phyloP scores from a whole-genome alignment of 176 grass and related monocot genomes.

The Panicum miliaceum region DNA sequence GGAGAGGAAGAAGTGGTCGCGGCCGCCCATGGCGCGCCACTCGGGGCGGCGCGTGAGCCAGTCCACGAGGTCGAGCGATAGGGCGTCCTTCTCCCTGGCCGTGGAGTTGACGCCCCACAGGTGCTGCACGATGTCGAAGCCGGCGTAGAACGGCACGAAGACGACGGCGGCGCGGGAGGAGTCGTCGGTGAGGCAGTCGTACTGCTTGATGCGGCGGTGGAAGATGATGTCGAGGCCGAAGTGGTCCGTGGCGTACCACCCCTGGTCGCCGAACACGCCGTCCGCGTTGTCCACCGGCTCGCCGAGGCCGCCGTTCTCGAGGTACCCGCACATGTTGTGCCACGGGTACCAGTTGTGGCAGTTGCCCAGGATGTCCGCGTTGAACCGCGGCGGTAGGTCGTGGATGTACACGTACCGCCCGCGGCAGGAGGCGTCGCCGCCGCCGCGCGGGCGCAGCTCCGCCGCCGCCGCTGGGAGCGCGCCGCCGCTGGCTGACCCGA shows the following conservation, averaged over 20 bases:
- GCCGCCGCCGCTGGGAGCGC: neutral
- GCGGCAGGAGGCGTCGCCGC: slow-evolving; percentile 21
- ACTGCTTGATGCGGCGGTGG: slow-evolving; percentile 63
- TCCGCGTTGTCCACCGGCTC: slow-evolving; percentile 53
- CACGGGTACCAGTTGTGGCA: slow-evolving; percentile 60
- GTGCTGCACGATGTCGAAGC: slow-evolving; percentile 67
- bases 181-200: slow-evolving; percentile 69
- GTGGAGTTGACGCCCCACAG: slow-evolving; percentile 69
- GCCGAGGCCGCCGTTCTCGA: slow-evolving; percentile 68
- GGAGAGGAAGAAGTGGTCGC: slow-evolving; percentile 68
- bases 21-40: slow-evolving; percentile 64
- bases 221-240: slow-evolving; percentile 82
- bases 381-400: slow-evolving; percentile 66
- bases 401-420: slow-evolving; percentile 76
- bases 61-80: slow-evolving; percentile 49
- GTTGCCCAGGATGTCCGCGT: slow-evolving; percentile 60
- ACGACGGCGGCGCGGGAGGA: slow-evolving; percentile 63
- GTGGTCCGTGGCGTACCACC: slow-evolving; percentile 84
- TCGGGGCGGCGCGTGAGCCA: slow-evolving; percentile 63
- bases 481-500: neutral
- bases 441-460: neutral
- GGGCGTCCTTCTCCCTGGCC: slow-evolving; percentile 46
- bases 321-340: slow-evolving; percentile 78
- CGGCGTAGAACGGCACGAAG: slow-evolving; percentile 80
- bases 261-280: slow-evolving; percentile 61